Percentiles rank a stretch among this genome's conserved stretches.
These are phyloP conservation scores for Torrubiella hemipterigena DNA, from an alignment of 2,329 filamentous ascomycete species.

Conservation along the genomic window DNA sequence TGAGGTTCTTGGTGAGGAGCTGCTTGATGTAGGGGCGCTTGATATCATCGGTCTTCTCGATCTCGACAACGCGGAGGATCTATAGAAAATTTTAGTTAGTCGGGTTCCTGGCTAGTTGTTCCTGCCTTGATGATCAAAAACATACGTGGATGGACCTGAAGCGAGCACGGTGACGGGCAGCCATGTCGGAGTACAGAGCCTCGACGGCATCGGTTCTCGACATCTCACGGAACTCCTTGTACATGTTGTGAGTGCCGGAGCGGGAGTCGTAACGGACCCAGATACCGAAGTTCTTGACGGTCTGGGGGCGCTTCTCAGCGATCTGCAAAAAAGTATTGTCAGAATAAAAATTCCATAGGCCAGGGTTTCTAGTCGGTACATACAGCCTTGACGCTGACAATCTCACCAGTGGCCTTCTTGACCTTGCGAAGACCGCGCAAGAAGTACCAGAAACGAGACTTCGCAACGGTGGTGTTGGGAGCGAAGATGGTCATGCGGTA, in stretches of 20 bases:
- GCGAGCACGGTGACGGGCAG: conserved; percentile 88
- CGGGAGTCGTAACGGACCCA: conserved; percentile 99
- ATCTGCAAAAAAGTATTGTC: conserved; percentile 43
- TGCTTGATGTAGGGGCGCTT: conserved; percentile 99
- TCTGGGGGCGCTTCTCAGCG: conserved; percentile 95
- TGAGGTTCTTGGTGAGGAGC: conserved; percentile 86
- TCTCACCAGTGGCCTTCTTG: conserved; percentile 99
- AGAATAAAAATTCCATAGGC: not conserved
- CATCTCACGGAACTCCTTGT: conserved; percentile 99
- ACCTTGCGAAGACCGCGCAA: conserved; percentile 98
- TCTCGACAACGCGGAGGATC: conserved; percentile 97
- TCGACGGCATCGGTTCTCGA: conserved; percentile 91
- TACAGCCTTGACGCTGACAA: conserved; percentile 94
- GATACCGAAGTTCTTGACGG: conserved; percentile 99
- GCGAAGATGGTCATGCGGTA: conserved; percentile 99
- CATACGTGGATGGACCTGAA: conserved; percentile 98
- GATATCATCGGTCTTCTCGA: conserved; percentile 89
- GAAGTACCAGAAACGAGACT: conserved; percentile 99
- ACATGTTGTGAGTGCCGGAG: conserved; percentile 99
- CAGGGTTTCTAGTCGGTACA: conserved; percentile 21
- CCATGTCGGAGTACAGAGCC: conserved; percentile 98
- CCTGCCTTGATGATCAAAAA: conserved; percentile 14
- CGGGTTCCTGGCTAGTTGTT: not conserved
- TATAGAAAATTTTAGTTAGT: conserved; percentile 22
- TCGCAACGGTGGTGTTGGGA: conserved; percentile 93